Evolutionary conservation across 371 early-diverging fungal genomes (phyloP), one percentile per base, ranked within the genome.

Genomic region (Synchytrium microbalum): DNA sequence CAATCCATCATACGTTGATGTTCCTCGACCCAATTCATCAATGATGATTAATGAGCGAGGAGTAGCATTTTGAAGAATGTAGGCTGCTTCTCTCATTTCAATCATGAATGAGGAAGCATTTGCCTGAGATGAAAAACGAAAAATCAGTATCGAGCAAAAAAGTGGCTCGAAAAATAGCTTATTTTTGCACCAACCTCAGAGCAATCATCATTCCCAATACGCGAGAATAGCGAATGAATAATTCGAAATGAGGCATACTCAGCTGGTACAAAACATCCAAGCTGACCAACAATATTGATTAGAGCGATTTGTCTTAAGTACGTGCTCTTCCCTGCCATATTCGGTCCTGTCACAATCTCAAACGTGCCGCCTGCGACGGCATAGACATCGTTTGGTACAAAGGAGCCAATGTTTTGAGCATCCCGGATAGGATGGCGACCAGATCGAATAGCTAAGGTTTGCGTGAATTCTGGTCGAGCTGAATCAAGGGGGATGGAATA

Each of bases 301-400:
- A 96, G 76, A 0, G 92, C 92, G 23, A 95, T 77, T 64, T 93
- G 95, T n/a, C 89, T 84, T 31, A 98, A 67, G 70, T 97, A 98
- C 3, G 98, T 94, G 16, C 92, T 87, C 71, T 96, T 96, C 16
- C 97, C 97, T 59, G 88, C 89, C 99, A 98, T 99, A 71, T 99
- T 99, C 0, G 98, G 93, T 0, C 99, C 99, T 0, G 93, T 95
- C 8, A 98, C 86, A 14, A 98, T 78, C 52, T 92, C 91, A 63
- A 98, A 83, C 23, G 83, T 90, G 23, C 79, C 77, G 0, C 80
- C 80, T 1, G 75, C 68, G 24, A 83, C 78, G 1, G 86, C 85
- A 71, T 82, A 89, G 2, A 85, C 78, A 65, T 93, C 91, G 65
- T 95, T 93, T 0, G 97, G 82, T 0, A 92, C 82, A 28, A 86